These are phyloP conservation scores for Phytophthora hibernalis DNA, from an alignment of 352 stramenopile genomes.

Conservation along the genomic window DNA sequence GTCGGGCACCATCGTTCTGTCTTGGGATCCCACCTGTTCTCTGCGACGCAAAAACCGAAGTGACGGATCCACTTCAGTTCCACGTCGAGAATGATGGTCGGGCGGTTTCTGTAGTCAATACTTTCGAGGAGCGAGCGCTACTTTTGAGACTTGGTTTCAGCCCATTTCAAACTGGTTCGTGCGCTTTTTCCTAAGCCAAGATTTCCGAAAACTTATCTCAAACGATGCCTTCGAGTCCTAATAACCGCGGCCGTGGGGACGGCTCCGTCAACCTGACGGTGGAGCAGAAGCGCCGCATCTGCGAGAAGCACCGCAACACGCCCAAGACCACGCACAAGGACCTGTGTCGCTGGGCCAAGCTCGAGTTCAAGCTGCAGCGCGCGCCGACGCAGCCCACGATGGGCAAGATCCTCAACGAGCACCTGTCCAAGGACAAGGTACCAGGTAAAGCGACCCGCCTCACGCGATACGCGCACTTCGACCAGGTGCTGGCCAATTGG, in stretches of 20 bases:
- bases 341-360: slow-evolving; percentile 87
- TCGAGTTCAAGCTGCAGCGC: slow-evolving; percentile 89
- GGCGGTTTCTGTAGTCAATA: background rate
- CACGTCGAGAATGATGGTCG: slow-evolving; percentile 12
- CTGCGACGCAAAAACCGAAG: slow-evolving; percentile 8
- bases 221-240: too few species aligned
- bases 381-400: slow-evolving; percentile 83
- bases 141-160: background rate
- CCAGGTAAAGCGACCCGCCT: slow-evolving; percentile 87
- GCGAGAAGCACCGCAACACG: slow-evolving; percentile 85
- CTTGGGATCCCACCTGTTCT: background rate
- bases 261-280: slow-evolving; percentile 85
- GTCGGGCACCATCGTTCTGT: slow-evolving; percentile 64
- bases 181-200: too few species aligned
- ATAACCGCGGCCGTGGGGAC: slow-evolving; percentile 57
- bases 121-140: background rate
- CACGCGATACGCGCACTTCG: slow-evolving; percentile 78
- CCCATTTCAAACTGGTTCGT: too few species aligned
- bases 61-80: slow-evolving; percentile 7
- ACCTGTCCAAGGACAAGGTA: slow-evolving; percentile 88
- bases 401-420: slow-evolving; percentile 89
- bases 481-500: slow-evolving; percentile 89
- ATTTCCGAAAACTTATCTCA: too few species aligned
- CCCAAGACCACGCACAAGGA: slow-evolving; percentile 92
- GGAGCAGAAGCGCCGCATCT: slow-evolving; percentile 90